phyloP scores from a whole-genome alignment of 345 rosid genomes.

The Eucalyptus caleyi region DNA sequence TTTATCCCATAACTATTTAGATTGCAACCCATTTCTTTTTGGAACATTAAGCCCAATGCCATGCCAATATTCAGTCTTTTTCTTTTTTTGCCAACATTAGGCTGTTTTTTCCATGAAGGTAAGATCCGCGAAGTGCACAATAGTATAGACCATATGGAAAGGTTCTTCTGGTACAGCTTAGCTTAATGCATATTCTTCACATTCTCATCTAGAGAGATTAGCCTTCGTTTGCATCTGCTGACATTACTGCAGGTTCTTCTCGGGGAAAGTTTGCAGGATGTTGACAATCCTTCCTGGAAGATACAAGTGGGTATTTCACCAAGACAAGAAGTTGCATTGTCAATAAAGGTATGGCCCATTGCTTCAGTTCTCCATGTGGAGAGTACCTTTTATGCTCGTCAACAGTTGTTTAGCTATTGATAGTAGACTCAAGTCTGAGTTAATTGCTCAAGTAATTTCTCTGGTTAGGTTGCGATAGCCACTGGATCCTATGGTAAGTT shows the following conservation, averaged over 20 bases:
- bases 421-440: neutral
- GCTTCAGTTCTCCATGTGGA: neutral
- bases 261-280: constrained; percentile 21
- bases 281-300: constrained; percentile 26
- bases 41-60: neutral
- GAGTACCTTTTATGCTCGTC: neutral
- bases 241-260: constrained; percentile 9
- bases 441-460: neutral
- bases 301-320: constrained; percentile 41
- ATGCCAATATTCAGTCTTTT: neutral
- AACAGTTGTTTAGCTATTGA: neutral
- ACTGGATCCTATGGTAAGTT: neutral
- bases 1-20: neutral
- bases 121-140: neutral
- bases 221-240: neutral
- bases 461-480: constrained; percentile 23
- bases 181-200: neutral
- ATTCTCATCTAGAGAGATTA: neutral
- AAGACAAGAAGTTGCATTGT: constrained; percentile 37
- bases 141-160: neutral
- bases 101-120: neutral
- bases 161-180: neutral
- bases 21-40: neutral
- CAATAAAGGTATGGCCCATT: constrained; percentile 38
- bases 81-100: neutral